These are phyloP conservation scores for Phytophthora sansomeana DNA, from an alignment of 352 stramenopile species.

Conservation along the genomic window DNA sequence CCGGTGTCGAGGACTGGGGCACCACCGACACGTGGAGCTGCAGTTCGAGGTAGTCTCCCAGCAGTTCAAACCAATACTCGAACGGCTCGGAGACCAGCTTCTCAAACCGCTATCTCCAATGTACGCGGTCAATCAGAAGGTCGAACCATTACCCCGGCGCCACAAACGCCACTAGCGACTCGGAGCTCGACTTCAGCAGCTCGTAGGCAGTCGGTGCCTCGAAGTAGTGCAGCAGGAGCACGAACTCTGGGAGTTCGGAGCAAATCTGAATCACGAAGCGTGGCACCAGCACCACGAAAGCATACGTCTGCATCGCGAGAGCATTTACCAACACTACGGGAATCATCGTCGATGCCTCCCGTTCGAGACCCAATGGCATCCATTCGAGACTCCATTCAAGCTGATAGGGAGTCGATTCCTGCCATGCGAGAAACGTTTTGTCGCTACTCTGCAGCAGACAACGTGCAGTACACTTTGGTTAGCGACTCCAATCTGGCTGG, in stretches of 20 bases:
- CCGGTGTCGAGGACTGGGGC: slow-evolving; percentile 3
- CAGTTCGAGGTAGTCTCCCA: not conserved
- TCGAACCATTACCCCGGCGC: not conserved
- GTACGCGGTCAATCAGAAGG: not conserved
- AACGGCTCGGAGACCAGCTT: slow-evolving; percentile 9
- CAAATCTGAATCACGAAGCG: slow-evolving; percentile 7
- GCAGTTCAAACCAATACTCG: slow-evolving; percentile 13
- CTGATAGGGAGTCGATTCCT: slow-evolving; percentile 31
- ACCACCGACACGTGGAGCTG: not conserved
- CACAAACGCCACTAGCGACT: slow-evolving; percentile 3
- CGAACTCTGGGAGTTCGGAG: not conserved
- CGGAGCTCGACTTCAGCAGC: slow-evolving; percentile 2
- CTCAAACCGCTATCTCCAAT: not conserved
- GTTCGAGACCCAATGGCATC: slow-evolving; percentile 22
- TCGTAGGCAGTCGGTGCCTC: slow-evolving; percentile 18
- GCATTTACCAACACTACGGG: slow-evolving; percentile 29
- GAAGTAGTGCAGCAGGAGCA: slow-evolving; percentile 2
- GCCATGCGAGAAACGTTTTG: slow-evolving; percentile 36
- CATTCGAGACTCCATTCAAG: slow-evolving; percentile 36
- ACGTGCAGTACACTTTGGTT: slow-evolving; percentile 42
- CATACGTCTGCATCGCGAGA: slow-evolving; percentile 1
- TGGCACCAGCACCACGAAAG: not conserved
- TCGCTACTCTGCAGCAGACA: slow-evolving; percentile 33
- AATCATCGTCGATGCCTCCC: slow-evolving; percentile 24
- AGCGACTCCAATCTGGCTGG: slow-evolving; percentile 45